These are phyloP conservation scores for Panicum miliaceum DNA, from an alignment of 176 grass and related monocot genomes.

Conservation along the genomic window DNA sequence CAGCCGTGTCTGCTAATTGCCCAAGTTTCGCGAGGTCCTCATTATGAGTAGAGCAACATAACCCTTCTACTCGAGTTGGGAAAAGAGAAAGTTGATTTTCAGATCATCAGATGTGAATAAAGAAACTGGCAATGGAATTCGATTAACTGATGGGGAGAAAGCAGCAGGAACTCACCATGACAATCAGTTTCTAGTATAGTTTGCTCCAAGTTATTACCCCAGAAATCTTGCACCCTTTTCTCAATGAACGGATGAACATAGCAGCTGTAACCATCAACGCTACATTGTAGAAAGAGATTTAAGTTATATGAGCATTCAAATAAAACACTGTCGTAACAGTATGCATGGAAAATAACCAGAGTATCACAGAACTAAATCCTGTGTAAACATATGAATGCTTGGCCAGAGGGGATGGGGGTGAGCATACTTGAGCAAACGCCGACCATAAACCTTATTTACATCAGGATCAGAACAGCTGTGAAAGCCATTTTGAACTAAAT, in stretches of 20 bases:
- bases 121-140: neutral
- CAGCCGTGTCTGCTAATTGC: slow-evolving; percentile 41
- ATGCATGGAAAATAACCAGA: neutral
- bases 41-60: slow-evolving; percentile 7
- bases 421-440: slow-evolving; percentile 54
- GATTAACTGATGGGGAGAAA: neutral
- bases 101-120: slow-evolving; percentile 7
- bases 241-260: slow-evolving; percentile 71
- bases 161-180: slow-evolving; percentile 61
- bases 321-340: neutral
- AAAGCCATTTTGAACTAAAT: slow-evolving; percentile 56
- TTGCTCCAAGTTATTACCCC: slow-evolving; percentile 45
- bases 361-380: slow-evolving; percentile 2
- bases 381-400: neutral
- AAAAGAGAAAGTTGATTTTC: slow-evolving; percentile 25
- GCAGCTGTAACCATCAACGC: slow-evolving; percentile 57
- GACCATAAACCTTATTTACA: slow-evolving; percentile 23
- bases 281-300: slow-evolving; percentile 39
- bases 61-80: slow-evolving; percentile 31
- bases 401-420: neutral
- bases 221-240: slow-evolving; percentile 58
- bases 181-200: slow-evolving; percentile 25
- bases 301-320: slow-evolving; percentile 20
- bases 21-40: slow-evolving; percentile 20
- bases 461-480: slow-evolving; percentile 25